Evolutionary conservation across 148 eudicot species (phyloP).

Genomic region (Vaccinium myrtillus): DNA sequence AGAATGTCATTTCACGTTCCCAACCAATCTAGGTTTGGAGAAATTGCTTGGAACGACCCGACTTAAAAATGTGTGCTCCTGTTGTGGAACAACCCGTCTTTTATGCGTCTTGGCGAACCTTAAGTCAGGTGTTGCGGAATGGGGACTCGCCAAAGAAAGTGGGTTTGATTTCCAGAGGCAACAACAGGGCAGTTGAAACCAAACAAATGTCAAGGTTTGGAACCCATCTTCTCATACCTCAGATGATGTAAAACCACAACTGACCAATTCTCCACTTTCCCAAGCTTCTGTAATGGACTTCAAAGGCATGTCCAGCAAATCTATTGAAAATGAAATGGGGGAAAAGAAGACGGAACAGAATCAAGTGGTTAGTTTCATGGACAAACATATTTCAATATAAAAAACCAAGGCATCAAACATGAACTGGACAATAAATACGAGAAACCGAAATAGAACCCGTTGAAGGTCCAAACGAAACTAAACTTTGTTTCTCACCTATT

Average conservation of each 20-base stretch:
- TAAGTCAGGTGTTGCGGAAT: too few species aligned
- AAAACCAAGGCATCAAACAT: background rate
- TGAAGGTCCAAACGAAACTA: too few species aligned
- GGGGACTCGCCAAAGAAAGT: background rate
- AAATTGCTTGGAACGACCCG: too few species aligned
- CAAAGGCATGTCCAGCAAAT: slow-evolving; percentile 85
- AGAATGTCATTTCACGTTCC: too few species aligned
- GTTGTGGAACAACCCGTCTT: too few species aligned
- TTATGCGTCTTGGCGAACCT: too few species aligned
- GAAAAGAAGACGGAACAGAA: background rate
- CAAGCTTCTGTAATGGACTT: slow-evolving; percentile 79
- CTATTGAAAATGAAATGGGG: slow-evolving; percentile 31
- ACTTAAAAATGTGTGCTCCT: too few species aligned
- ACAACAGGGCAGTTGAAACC: background rate
- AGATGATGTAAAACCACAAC: slow-evolving; percentile 58
- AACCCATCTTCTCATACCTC: slow-evolving; percentile 55
- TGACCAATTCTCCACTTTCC: slow-evolving; percentile 84
- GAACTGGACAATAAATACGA: too few species aligned
- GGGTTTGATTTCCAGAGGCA: background rate
- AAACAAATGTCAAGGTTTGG: background rate
- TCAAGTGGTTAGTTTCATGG: background rate
- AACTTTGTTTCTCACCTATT: too few species aligned
- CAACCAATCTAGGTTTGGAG: too few species aligned
- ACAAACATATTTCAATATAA: background rate
- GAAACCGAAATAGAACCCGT: too few species aligned